Conservation (phyloP, 805 yeast species). For the Trichomonascus vanleenenianus region DNA sequence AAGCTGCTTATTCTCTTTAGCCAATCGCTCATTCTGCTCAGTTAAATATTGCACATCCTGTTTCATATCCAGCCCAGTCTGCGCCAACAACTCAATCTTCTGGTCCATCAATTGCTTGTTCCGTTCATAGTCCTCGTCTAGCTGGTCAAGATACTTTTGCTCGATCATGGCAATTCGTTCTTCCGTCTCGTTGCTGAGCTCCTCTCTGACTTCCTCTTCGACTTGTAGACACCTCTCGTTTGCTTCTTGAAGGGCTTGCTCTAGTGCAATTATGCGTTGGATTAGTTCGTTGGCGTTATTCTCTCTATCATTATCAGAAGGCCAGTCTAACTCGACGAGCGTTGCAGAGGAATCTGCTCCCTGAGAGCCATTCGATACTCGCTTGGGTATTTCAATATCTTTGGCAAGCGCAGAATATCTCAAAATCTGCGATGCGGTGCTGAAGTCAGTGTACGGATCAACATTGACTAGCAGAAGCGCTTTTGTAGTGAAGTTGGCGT, state of each 20-base stretch:
- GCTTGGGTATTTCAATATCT: slow-evolving; percentile 17
- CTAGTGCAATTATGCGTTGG: slow-evolving; percentile 18
- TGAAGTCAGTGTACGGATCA: slow-evolving; percentile 35
- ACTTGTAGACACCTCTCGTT: slow-evolving; percentile 11
- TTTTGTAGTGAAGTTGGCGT: slow-evolving; percentile 22
- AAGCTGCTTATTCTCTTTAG: slow-evolving; percentile 2
- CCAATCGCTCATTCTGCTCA: slow-evolving; percentile 6
- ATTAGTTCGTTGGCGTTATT: slow-evolving; percentile 3
- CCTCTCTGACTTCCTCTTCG: slow-evolving; percentile 21
- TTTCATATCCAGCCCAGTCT: background rate
- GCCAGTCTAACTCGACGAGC: slow-evolving; percentile 3
- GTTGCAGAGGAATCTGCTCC: background rate
- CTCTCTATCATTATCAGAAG: background rate
- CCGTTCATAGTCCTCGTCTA: slow-evolving; percentile 13
- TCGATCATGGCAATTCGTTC: slow-evolving; percentile 22
- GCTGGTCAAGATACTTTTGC: slow-evolving; percentile 18
- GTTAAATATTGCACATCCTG: slow-evolving; percentile 3
- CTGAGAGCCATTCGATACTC: slow-evolving; percentile 1
- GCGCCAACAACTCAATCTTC: slow-evolving; percentile 15
- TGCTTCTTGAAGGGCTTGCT: slow-evolving; percentile 6
- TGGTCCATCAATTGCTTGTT: slow-evolving; percentile 17
- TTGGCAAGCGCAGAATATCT: slow-evolving; percentile 26
- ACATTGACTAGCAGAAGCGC: slow-evolving; percentile 33
- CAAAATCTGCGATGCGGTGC: slow-evolving; percentile 26
- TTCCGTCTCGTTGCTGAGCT: slow-evolving; percentile 26